Base-by-base conservation (phyloP, 2,329 filamentous ascomycete species). In the Aureobasidium pullulans region DNA sequence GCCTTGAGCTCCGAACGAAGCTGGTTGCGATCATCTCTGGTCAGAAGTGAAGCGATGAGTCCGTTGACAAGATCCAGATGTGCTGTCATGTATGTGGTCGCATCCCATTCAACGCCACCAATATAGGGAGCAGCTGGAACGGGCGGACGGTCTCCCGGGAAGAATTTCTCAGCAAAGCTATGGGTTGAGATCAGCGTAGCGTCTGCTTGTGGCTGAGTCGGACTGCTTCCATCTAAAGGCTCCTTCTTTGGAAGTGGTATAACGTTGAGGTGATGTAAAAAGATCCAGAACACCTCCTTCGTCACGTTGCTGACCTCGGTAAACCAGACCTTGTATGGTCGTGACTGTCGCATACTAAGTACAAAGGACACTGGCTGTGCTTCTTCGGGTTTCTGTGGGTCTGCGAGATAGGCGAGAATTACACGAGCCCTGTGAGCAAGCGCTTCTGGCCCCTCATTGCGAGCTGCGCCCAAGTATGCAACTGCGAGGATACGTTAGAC, bases 231-330 rank as follows among this genome's bases (percentile, higher is more conserved):
- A 32, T 44, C 19, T 11, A 15, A 2, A 28, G 15, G 6, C 4
- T 59, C 57, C 28, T 32, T 42, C 32, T 37, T 53, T 1, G 86
- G 83, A 36, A 89, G 73, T 23, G 90, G 81, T 39, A 97, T 82
- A 47, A 96, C 86, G 67, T 97, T 97, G 60, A 96, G 79, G 66
- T 96, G 89, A 73, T 97, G 93, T 57, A 97, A 80, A 76, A 97
- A 99, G 70, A 97, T 97, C 93, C 93, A 99, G 71, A 99, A 99
- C 31, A 97, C 93, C 72, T 99, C 93, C 73, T 96, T 96, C 43
- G 92, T 96, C 49, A 97, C 93, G 67, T 89, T 92, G 61, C 87
- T 86, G 16, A 93, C 85, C 74, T 99, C 94, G 72, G 92, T 94
- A 75, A 87, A 90, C 93, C 93, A 99, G 2, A 96, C 83, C 36